Conservation (phyloP, 352 stramenopile species). For the Phytopythium kandeliae region DNA sequence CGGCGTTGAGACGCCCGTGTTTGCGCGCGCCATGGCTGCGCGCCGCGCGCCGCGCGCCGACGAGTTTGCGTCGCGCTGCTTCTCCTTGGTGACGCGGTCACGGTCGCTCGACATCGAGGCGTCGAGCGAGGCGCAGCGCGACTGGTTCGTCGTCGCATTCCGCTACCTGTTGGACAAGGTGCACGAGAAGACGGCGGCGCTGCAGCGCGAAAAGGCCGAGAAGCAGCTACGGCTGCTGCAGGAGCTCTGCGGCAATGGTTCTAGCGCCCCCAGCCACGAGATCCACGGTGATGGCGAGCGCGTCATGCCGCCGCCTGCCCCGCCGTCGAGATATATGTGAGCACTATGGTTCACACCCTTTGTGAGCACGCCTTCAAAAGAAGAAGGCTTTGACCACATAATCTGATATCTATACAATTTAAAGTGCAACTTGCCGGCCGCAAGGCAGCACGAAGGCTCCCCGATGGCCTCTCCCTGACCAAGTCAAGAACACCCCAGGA, state of each 20-base stretch:
- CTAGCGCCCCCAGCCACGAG: background rate
- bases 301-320: background rate
- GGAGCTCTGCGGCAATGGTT: conserved; percentile 45
- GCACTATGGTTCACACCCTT: no score
- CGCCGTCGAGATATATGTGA: conserved; percentile 6
- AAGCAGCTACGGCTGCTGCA: conserved; percentile 73
- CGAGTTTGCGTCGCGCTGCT: conserved; percentile 32
- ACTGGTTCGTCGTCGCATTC: conserved; percentile 87
- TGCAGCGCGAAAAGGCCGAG: conserved; percentile 74
- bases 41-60: conserved; percentile 23
- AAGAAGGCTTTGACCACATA: no score
- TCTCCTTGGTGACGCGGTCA: conserved; percentile 59
- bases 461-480: no score
- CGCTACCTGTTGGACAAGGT: conserved; percentile 83
- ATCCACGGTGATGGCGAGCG: conserved; percentile 15
- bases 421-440: no score
- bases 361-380: background rate
- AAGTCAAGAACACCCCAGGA: no score
- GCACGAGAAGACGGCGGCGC: conserved; percentile 70
- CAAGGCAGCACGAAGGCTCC: no score
- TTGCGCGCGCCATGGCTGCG: conserved; percentile 33
- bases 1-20: conserved; percentile 61
- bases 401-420: no score
- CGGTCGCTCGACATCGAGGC: conserved; percentile 78
- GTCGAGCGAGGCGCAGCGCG: conserved; percentile 58